Evolutionary conservation across 1,139 yeast genomes (phyloP).

Genomic region (Pneumocystis carinii): DNA sequence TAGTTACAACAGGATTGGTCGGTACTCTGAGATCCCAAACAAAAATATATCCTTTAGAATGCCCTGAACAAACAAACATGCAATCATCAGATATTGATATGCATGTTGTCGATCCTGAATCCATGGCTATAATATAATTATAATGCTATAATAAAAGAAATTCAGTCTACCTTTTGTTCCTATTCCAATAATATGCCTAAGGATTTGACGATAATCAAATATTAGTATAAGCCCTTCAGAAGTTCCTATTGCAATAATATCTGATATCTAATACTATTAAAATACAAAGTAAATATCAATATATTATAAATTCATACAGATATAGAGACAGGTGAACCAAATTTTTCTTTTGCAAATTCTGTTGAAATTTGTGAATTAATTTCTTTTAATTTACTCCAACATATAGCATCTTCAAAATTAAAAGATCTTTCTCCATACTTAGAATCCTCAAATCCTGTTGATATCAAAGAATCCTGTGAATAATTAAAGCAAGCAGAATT

Average conservation of each 20-base stretch:
- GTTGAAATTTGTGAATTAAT: slow-evolving; percentile 15
- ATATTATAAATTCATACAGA: slow-evolving; percentile 9
- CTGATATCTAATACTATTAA: slow-evolving; percentile 24
- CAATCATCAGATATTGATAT: slow-evolving; percentile 39
- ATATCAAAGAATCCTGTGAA: background rate
- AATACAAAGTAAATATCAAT: slow-evolving; percentile 11
- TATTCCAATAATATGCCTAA: slow-evolving; percentile 30
- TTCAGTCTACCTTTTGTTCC: slow-evolving; percentile 14
- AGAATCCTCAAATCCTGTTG: background rate
- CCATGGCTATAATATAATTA: slow-evolving; percentile 14
- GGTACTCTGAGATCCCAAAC: slow-evolving; percentile 30
- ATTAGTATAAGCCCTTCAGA: slow-evolving; percentile 41
- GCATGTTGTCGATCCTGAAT: slow-evolving; percentile 33
- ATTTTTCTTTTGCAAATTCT: slow-evolving; percentile 13
- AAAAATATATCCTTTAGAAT: slow-evolving; percentile 31
- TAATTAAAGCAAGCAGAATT: background rate
- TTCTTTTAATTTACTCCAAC: slow-evolving; percentile 3
- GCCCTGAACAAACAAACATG: slow-evolving; percentile 36
- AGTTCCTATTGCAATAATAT: slow-evolving; percentile 50
- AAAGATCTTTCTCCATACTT: background rate
- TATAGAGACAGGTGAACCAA: slow-evolving; percentile 9
- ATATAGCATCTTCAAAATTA: background rate
- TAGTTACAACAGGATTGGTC: slow-evolving; percentile 13
- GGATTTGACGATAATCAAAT: slow-evolving; percentile 49
- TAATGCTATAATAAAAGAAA: background rate